Conservation (phyloP, 495 filamentous ascomycete species). For the Xylaria castorea region DNA sequence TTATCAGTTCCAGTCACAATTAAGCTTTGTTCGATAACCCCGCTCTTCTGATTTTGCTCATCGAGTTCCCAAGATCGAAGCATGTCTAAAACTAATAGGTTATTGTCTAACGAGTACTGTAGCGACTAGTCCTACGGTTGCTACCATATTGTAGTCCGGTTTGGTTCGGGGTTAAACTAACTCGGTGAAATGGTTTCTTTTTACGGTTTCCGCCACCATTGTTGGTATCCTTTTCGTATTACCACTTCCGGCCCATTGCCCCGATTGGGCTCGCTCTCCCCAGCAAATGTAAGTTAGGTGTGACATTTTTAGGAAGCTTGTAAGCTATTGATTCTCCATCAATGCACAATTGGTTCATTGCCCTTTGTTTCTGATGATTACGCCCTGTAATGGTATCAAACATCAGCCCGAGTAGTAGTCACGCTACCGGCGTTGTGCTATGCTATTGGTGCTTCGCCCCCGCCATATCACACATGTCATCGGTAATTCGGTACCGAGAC, state of each 20-base stretch:
- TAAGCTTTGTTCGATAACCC: neutral
- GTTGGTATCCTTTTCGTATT: neutral
- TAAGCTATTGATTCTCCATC: neutral
- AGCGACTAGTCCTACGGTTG: neutral
- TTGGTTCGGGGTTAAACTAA: neutral
- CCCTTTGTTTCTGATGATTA: neutral
- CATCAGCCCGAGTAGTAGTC: neutral
- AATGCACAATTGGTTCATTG: neutral
- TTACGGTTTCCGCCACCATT: neutral
- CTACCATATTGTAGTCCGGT: neutral
- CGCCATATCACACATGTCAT: neutral
- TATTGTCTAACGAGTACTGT: neutral
- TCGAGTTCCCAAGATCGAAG: neutral
- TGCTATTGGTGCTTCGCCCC: constrained; percentile 7
- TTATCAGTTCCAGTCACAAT: neutral
- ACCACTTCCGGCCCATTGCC: neutral
- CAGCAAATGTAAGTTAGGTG: neutral
- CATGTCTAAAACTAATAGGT: no score
- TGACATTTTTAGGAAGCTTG: neutral
- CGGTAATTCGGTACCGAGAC: constrained; percentile 1
- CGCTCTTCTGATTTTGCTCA: neutral
- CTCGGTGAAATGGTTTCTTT: neutral
- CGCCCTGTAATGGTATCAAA: neutral
- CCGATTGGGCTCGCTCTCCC: neutral
- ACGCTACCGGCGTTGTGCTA: neutral